phyloP scores from a whole-genome alignment of 768 basidiomycete species.

The Amylocystis lapponica region DNA sequence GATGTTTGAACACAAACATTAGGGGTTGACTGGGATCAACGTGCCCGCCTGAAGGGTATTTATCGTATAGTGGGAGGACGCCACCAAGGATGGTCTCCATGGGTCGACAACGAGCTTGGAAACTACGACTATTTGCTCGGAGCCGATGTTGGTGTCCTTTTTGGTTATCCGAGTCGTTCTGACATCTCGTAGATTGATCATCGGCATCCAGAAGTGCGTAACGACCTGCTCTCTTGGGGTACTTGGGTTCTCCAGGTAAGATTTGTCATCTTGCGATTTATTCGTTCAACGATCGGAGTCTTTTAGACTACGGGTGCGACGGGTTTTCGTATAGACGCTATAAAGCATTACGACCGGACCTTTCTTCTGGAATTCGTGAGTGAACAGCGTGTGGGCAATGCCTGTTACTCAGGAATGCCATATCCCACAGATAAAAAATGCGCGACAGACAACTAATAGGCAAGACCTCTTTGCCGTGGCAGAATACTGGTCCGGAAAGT shows the following conservation, averaged over 20 bases:
- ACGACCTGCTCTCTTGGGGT: slow-evolving; percentile 75
- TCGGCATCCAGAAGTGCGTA: slow-evolving; percentile 70
- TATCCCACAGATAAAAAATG: slow-evolving; percentile 32
- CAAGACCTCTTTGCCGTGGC: slow-evolving; percentile 60
- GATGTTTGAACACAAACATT: too few species aligned
- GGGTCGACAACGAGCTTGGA: slow-evolving; percentile 80
- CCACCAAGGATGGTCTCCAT: slow-evolving; percentile 75
- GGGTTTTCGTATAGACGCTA: slow-evolving; percentile 86
- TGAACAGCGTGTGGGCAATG: not conserved
- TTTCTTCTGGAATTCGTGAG: slow-evolving; percentile 70
- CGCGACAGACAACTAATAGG: slow-evolving; percentile 39
- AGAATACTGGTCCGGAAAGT: slow-evolving; percentile 83
- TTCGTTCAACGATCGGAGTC: not conserved
- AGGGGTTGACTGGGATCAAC: slow-evolving; percentile 85
- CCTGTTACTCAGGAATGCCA: not conserved
- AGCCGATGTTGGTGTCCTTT: slow-evolving; percentile 44
- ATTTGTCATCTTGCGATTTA: not conserved
- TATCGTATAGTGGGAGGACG: slow-evolving; percentile 65
- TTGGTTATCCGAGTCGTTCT: not conserved
- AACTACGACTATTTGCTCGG: slow-evolving; percentile 86
- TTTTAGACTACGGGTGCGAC: slow-evolving; percentile 56
- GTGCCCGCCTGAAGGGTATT: slow-evolving; percentile 53
- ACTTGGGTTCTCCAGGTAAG: slow-evolving; percentile 62
- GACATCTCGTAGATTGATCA: slow-evolving; percentile 28
- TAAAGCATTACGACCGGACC: slow-evolving; percentile 78